Percentiles rank a stretch among this genome's conserved stretches.
phyloP scores from a whole-genome alignment of 768 basidiomycete species.

The Boletus rubropictus region DNA sequence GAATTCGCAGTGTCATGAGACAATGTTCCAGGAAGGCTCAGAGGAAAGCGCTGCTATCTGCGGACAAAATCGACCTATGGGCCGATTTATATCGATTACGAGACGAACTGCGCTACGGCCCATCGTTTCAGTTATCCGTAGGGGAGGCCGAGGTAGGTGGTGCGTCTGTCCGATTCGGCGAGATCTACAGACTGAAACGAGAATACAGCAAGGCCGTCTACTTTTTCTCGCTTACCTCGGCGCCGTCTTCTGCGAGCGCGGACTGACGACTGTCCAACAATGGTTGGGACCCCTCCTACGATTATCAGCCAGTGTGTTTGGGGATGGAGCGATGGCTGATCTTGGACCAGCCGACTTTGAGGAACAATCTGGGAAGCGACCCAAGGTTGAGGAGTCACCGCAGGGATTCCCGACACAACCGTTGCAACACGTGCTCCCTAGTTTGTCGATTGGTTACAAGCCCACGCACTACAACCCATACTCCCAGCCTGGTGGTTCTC shows the following conservation, averaged over 20 bases:
- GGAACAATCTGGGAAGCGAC: slow-evolving; percentile 27
- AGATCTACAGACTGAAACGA: slow-evolving; percentile 15
- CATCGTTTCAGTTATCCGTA: slow-evolving; percentile 23
- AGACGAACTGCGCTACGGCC: slow-evolving; percentile 31
- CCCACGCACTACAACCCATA: slow-evolving; percentile 30
- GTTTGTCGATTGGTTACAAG: slow-evolving; percentile 14
- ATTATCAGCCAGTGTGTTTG: slow-evolving; percentile 17
- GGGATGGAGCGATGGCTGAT: slow-evolving; percentile 10
- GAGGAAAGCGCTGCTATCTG: slow-evolving; percentile 26
- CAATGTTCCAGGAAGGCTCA: slow-evolving; percentile 23
- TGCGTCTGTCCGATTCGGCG: slow-evolving; percentile 11
- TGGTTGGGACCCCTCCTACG: slow-evolving; percentile 49
- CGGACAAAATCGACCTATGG: slow-evolving; percentile 35
- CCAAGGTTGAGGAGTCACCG: slow-evolving; percentile 27
- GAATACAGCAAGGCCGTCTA: slow-evolving; percentile 45
- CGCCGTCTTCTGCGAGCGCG: slow-evolving; percentile 53
- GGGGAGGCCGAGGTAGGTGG: slow-evolving; percentile 36
- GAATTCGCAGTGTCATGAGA: slow-evolving; percentile 15
- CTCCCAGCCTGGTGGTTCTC: slow-evolving; percentile 8
- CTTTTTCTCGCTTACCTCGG: slow-evolving; percentile 67
- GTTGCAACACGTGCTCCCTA: slow-evolving; percentile 18
- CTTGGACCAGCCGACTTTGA: slow-evolving; percentile 24
- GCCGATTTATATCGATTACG: slow-evolving; percentile 33
- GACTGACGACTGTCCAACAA: slow-evolving; percentile 43
- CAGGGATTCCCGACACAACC: slow-evolving; percentile 29